Evolutionary conservation across 2,329 filamentous ascomycete genomes (phyloP).

Genomic region (Daldinia sp.): DNA sequence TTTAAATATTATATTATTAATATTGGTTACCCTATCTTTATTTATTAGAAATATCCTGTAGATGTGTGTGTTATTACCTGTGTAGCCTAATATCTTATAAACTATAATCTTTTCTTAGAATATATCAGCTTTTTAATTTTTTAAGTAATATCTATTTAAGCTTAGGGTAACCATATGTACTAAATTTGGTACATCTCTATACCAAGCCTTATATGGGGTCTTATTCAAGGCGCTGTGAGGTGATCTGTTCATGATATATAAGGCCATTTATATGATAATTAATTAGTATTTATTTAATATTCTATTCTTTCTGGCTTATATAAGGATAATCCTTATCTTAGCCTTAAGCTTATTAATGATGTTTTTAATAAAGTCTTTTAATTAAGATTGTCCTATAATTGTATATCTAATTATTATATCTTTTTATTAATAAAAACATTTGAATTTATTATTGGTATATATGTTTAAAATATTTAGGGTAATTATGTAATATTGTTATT

Average conservation of each 20-base stretch:
- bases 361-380: not conserved
- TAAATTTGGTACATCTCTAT: not conserved
- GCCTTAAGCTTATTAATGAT: not conserved
- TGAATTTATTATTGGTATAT: too few relatives aligned
- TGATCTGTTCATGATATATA: too few relatives aligned
- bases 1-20: too few relatives aligned
- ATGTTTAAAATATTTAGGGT: not conserved
- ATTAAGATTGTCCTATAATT: not conserved
- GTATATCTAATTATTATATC: too few relatives aligned
- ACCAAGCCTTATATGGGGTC: not conserved
- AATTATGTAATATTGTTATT: slow-evolving; percentile 4
- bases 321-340: not conserved
- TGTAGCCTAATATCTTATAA: too few relatives aligned
- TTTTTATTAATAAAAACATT: too few relatives aligned
- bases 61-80: not conserved
- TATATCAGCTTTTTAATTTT: slow-evolving; percentile 2
- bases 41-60: not conserved
- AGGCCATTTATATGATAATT: too few relatives aligned
- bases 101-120: not conserved
- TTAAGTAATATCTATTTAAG: not conserved
- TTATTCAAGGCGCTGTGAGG: too few relatives aligned
- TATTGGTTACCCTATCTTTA: not conserved
- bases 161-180: not conserved
- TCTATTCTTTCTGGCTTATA: not conserved
- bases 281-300: too few relatives aligned